Base-by-base conservation (phyloP, 306 rosid genomes). In the Abrus precatorius region DNA sequence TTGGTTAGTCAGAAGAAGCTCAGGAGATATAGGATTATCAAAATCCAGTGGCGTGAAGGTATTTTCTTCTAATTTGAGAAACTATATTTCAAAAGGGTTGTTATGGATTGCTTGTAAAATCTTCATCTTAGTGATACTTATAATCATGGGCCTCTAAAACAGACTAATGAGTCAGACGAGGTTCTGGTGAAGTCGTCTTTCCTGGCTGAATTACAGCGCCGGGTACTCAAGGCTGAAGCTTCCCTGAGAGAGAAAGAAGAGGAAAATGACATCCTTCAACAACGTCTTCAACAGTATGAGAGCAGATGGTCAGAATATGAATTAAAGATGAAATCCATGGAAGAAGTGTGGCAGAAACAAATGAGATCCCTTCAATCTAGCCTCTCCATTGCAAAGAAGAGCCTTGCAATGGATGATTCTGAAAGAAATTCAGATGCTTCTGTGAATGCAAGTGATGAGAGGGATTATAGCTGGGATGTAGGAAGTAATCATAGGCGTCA, bases 321-420 rank as follows among this genome's bases (percentile, higher is more conserved):
- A 85, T 75, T 90, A 66, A 95, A 95, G 80, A 95, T 95, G 99
- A 95, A 92, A 74, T 95, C 99, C 82, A 95, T 95, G 99, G 99
- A 95, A 88, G 98, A 95, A 89, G 98, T 95, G 57, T 95, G 99
- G 99, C 99, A 95, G 87, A 93, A 91, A 43, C 99, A 95, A 84
- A 95, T 95, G 99, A 95, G 99, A 83, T 95, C 99, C 82, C 84
- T 95, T 34, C 98, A 95, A 38, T 95, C 99, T 65, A 95, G 99
- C 86, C 99, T 95, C 69, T 95, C 99, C 50, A 95, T 95, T 82
- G 99, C 99, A 32, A 95, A 95, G 90, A 95, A 95, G 89, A 95
- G 99, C 86, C 88, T 95, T 52, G 96, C 97, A 6, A 80, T 93
- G 81, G 99, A 95, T 75, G 98, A 92, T 87, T 90, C 97, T 5